phyloP scores from a whole-genome alignment of 2,329 filamentous ascomycete species.

The Penicillium sclerotiorum region DNA sequence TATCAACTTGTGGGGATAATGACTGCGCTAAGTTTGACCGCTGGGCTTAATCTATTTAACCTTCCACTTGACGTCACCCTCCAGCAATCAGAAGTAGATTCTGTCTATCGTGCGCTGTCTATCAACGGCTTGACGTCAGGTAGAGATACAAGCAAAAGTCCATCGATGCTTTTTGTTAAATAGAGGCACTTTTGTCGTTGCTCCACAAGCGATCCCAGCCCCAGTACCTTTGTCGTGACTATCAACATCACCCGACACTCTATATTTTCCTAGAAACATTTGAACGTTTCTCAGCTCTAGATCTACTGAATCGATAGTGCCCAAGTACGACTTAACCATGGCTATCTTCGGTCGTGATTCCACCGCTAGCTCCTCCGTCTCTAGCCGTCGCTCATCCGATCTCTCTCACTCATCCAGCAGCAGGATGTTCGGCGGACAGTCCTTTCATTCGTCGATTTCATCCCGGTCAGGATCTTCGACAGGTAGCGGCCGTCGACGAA shows the following conservation, averaged over 20 bases:
- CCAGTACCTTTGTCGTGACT: background rate
- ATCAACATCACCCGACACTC: background rate
- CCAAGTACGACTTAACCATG: conserved; percentile 12
- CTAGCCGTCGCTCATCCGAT: conserved; percentile 20
- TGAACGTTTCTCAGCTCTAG: background rate
- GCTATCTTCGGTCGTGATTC: conserved; percentile 28
- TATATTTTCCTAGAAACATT: background rate
- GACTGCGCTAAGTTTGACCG: background rate
- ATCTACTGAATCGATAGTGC: background rate
- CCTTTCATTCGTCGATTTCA: conserved; percentile 34
- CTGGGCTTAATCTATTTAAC: background rate
- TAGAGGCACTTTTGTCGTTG: background rate
- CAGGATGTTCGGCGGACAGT: conserved; percentile 38
- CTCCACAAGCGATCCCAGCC: background rate
- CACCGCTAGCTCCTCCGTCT: conserved; percentile 25
- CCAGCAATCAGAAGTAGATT: background rate
- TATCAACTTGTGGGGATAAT: background rate
- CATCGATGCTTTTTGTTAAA: background rate
- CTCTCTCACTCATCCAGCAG: conserved; percentile 18
- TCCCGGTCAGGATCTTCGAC: conserved; percentile 27
- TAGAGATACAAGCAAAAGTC: background rate
- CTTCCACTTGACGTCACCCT: background rate
- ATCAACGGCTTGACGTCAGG: background rate
- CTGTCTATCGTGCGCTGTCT: background rate
- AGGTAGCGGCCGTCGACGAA: conserved; percentile 29